phyloP scores from a whole-genome alignment of 1,284 basidiomycete species.

The Apiotrichum veenhuisii region DNA sequence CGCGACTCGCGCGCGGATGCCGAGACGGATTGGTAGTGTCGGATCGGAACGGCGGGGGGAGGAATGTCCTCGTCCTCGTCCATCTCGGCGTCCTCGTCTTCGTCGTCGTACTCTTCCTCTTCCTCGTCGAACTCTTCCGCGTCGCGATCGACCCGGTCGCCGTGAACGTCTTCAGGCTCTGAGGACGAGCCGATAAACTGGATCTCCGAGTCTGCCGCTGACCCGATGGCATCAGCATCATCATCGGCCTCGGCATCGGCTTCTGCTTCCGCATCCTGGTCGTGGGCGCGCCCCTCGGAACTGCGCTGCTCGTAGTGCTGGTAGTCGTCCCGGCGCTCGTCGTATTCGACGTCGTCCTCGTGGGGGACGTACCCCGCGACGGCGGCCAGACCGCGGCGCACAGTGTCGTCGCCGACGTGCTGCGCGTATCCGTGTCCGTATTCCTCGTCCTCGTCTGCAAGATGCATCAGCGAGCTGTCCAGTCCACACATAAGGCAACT shows the following conservation, averaged over 20 bases:
- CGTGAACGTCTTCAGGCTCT: neutral
- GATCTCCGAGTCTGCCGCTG: neutral
- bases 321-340: neutral
- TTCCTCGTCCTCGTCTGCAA: slow-evolving; percentile 5
- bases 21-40: too few species aligned
- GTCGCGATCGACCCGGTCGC: neutral
- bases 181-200: neutral
- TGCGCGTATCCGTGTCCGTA: neutral
- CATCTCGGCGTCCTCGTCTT: slow-evolving; percentile 2
- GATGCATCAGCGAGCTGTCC: neutral
- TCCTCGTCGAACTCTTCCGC: slow-evolving; percentile 7
- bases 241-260: neutral
- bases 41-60: neutral
- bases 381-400: neutral
- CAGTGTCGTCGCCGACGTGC: neutral
- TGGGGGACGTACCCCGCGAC: neutral
- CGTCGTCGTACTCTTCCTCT: slow-evolving; percentile 6
- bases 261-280: neutral
- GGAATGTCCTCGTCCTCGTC: slow-evolving; percentile 1
- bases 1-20: too few species aligned
- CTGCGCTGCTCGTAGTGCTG: too few species aligned
- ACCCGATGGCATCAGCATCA: neutral
- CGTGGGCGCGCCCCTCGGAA: too few species aligned
- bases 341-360: neutral
- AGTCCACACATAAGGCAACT: too few species aligned